A percentile compares a stretch with the other conserved stretches of the same genome.
phyloP scores from a whole-genome alignment of 768 basidiomycete genomes.

The Panellus pusillus region DNA sequence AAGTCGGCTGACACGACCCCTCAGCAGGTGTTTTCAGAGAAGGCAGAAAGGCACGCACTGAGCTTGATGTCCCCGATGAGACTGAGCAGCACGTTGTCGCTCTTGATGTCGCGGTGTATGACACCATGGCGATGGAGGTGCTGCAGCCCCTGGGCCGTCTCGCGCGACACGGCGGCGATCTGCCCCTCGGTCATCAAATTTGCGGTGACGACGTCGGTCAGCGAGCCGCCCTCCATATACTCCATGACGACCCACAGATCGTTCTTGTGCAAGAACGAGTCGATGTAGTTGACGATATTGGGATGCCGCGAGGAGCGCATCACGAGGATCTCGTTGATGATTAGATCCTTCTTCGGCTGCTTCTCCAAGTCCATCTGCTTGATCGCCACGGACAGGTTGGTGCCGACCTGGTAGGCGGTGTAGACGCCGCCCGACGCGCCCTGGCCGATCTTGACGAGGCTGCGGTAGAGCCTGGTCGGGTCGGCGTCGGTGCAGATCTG shows the following conservation, averaged over 20 bases:
- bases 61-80: slow-evolving; percentile 97
- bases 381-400: slow-evolving; percentile 93
- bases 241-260: slow-evolving; percentile 99
- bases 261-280: slow-evolving; percentile 96
- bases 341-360: slow-evolving; percentile 98
- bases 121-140: slow-evolving; percentile 96
- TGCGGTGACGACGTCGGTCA: slow-evolving; percentile 94
- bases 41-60: slow-evolving; percentile 57
- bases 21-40: not conserved
- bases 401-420: slow-evolving; percentile 96
- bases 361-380: slow-evolving; percentile 99
- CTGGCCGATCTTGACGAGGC: slow-evolving; percentile 95
- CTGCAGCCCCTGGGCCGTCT: slow-evolving; percentile 89
- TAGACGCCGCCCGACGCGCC: slow-evolving; percentile 98
- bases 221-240: slow-evolving; percentile 95
- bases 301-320: slow-evolving; percentile 96
- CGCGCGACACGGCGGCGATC: slow-evolving; percentile 94
- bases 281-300: slow-evolving; percentile 99
- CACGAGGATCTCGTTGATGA: slow-evolving; percentile 99
- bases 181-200: slow-evolving; percentile 98
- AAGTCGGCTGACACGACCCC: slow-evolving; percentile 74
- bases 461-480: slow-evolving; percentile 90
- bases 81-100: slow-evolving; percentile 92
- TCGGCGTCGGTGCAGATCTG: slow-evolving; percentile 98
- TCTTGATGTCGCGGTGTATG: slow-evolving; percentile 99